These are phyloP conservation scores for Penicillium daleae DNA, from an alignment of 495 filamentous ascomycete species.

Conservation along the genomic window DNA sequence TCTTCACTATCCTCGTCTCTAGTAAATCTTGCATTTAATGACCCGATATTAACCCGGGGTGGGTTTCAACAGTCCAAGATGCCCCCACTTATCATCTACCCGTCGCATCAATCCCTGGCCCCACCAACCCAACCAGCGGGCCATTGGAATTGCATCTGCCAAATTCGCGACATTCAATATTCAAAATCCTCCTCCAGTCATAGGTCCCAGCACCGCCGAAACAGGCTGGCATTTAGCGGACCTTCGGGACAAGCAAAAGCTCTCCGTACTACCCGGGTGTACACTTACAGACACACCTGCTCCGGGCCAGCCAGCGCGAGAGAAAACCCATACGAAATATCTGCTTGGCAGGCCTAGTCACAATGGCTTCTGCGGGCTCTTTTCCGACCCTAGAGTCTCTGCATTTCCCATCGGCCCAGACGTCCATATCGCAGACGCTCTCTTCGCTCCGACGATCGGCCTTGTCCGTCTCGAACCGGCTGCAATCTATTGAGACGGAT, in stretches of 20 bases:
- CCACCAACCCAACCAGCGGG: conserved; percentile 1
- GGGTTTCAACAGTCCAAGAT: not conserved
- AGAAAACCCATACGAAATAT: not conserved
- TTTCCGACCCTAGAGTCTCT: conserved; percentile 46
- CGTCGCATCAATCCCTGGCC: not conserved
- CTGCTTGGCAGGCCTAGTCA: conserved; percentile 1
- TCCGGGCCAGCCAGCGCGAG: not conserved
- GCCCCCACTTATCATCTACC: not conserved
- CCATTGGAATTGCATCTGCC: conserved; percentile 2
- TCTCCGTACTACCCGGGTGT: conserved; percentile 17
- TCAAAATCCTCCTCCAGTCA: not conserved
- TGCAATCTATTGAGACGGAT: conserved; percentile 72
- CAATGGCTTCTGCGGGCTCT: conserved; percentile 25
- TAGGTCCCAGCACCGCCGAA: not conserved
- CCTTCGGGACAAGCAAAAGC: not conserved
- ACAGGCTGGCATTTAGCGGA: not conserved
- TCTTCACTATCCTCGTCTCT: not conserved
- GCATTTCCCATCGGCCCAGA: conserved; percentile 48
- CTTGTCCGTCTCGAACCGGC: conserved; percentile 78
- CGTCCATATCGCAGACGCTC: conserved; percentile 50
- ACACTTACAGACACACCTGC: conserved; percentile 6
- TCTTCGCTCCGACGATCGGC: conserved; percentile 69
- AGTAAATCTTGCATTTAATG: not conserved
- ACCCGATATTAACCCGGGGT: conserved; percentile 4
- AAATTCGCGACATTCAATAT: conserved; percentile 7